Base-by-base conservation (phyloP, 768 basidiomycete species). In the Hypholoma fasciculare region DNA sequence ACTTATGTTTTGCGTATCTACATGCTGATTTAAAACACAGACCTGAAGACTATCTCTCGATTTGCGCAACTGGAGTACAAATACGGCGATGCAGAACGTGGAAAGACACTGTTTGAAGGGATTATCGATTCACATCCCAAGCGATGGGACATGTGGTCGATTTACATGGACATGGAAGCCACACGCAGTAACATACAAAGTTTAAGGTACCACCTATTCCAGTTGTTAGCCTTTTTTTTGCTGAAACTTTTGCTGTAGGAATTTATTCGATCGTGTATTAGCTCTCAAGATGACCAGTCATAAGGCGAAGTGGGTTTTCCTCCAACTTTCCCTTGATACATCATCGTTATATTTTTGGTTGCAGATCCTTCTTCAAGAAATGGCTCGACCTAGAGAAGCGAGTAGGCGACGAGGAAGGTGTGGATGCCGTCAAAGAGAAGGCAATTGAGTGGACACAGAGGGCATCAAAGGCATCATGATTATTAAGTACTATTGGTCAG, bases 121-220 rank as follows among this genome's bases (percentile, higher is more conserved):
- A 92, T 99, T 62, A 78, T 98, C 44, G 96, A 97, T 73, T 93
- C 92, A 13, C 94, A 98, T 76, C 89, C 94, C 3, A 98, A 96
- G 74, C 85, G 94, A 55, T 89, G 95, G 82, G 95, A 98, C 67
- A 76, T 98, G 49, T 98, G 97, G 96, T 90, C 88, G 40, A 78
- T 98, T 50, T 99, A 99, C 73, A 88, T 98, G 73, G 97, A 99
- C 71, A 96, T 97, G 90, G 93, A 98, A 69, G 88, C 87, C 4
- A 81, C 82, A 34, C 88, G 89, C 71, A 75, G 80, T 13, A 88
- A 96, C 71, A 87, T 97, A 26, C 89, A 90, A 65, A 86, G 82
- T 61, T 70, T 94, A 52, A 78, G 94, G 92, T 90, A 69, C 36
- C 80, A 11, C 16, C 68, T 49, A 11, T 58, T 51, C 27, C 17